Conservation (phyloP, 2,329 filamentous ascomycete genomes). For the Fusarium sp. region DNA sequence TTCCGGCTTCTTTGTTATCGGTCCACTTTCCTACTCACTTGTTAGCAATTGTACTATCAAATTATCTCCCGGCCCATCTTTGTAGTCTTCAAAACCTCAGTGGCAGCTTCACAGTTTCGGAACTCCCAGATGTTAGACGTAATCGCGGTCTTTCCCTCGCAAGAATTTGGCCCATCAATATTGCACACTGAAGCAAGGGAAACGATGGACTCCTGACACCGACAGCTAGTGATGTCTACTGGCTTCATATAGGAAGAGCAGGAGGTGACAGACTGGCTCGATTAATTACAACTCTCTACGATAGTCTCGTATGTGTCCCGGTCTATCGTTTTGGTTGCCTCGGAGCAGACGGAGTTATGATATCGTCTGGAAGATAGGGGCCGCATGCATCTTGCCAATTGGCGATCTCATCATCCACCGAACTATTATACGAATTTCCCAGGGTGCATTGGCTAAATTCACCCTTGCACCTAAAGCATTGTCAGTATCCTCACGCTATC, state of each 20-base stretch:
- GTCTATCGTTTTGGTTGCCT: conserved; percentile 8
- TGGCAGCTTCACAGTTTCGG: conserved; percentile 10
- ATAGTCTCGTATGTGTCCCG: conserved; percentile 5
- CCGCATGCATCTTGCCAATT: conserved; percentile 11
- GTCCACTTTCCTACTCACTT: neutral
- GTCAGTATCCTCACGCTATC: neutral
- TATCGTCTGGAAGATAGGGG: conserved; percentile 7
- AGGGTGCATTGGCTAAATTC: conserved; percentile 17
- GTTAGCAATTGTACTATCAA: neutral
- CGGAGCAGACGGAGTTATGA: conserved; percentile 8
- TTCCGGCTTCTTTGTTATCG: neutral
- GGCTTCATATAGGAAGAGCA: neutral
- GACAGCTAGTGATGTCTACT: conserved; percentile 13
- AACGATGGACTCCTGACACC: conserved; percentile 5
- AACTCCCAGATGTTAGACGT: conserved; percentile 21
- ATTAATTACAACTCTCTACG: conserved; percentile 5
- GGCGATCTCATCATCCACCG: neutral
- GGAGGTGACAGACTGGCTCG: conserved; percentile 1
- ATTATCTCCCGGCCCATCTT: neutral
- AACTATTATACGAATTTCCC: conserved; percentile 2
- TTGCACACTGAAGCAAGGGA: conserved; percentile 19
- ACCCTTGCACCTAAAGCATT: conserved; percentile 7
- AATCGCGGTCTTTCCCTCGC: neutral
- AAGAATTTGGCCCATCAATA: conserved; percentile 6
- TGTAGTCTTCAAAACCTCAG: neutral